Evolutionary conservation across 129 eudicot species (phyloP), one percentile per base, ranked within the genome.

Genomic region (Flaveria linearis): DNA sequence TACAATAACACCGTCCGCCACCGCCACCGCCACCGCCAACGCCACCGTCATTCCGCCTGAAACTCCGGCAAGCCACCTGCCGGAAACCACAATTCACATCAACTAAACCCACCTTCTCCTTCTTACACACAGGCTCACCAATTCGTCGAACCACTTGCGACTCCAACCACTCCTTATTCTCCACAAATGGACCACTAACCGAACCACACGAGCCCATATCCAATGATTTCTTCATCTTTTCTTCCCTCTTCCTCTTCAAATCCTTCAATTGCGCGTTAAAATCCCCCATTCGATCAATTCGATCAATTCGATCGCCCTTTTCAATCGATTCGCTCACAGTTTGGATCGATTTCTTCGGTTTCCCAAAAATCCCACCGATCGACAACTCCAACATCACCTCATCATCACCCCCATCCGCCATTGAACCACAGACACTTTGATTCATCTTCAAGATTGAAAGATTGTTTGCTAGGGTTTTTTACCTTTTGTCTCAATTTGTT

Each of bases 341-440:
- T 78, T 28, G 50, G 23, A 39, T 67, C 30, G 62, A 8, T 42
- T 55, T 57, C 64, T 67, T 81, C 42, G 84, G 23, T 76, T 84
- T 80, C 62, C 23, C 72, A 12, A 75, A 80, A 20, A 79, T 80
- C 17, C 91, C 88, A 0, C 87, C 95, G 2, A 89, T 86, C 0
- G 95, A 89, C 57, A 89, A 71, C 86, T 85, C 96, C 71, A 89
- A 78, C 82, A 85, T 87, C 71, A 86, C 72, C 87, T 89, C 91
- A 47, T 77, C 53, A 12, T 84, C 95, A 70, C 63, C 83, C 10
- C 13, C 79, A 7, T 63, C 55, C 52, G 61, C 68, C 73, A 74
- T 75, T 63, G 20, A 23, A 9, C 20, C 25, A 75, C 7, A 9
- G 28, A 26, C 10, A 2, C 43, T 17, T 39, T 30, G 41, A 36